phyloP scores from a whole-genome alignment of 352 stramenopile species.

The Plasmopara viticola region DNA sequence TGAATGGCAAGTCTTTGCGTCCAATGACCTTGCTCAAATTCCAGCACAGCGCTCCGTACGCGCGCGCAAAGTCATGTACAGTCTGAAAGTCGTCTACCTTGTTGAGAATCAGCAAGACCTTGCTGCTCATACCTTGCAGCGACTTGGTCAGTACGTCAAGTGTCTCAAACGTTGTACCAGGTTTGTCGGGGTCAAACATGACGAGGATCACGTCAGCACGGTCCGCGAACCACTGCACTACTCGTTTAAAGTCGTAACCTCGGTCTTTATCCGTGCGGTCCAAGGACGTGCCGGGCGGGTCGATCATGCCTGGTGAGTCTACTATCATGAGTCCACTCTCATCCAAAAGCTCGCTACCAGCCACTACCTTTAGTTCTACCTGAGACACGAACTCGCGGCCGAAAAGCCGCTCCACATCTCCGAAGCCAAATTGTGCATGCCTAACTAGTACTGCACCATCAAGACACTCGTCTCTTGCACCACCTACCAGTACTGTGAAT shows the following conservation, averaged over 20 bases:
- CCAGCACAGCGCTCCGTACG: conserved; percentile 83
- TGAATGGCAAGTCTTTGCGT: conserved; percentile 82
- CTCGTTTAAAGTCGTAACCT: conserved; percentile 83
- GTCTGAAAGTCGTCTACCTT: conserved; percentile 86
- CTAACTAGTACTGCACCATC: conserved; percentile 69
- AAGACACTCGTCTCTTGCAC: conserved; percentile 59
- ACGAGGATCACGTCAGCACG: conserved; percentile 81
- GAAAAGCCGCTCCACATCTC: conserved; percentile 75
- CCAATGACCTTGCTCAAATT: conserved; percentile 86
- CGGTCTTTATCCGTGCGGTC: conserved; percentile 67
- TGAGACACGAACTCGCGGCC: conserved; percentile 79
- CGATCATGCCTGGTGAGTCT: conserved; percentile 85
- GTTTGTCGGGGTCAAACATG: conserved; percentile 88
- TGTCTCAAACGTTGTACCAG: conserved; percentile 83
- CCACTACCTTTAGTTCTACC: conserved; percentile 80
- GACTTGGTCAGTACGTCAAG: conserved; percentile 81
- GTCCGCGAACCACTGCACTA: conserved; percentile 84
- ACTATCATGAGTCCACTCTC: conserved; percentile 80
- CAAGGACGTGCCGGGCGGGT: conserved; percentile 55
- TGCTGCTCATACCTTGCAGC: conserved; percentile 67
- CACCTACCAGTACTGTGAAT: conserved; percentile 76
- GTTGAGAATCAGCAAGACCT: conserved; percentile 82
- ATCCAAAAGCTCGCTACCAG: conserved; percentile 57
- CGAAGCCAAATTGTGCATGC: conserved; percentile 72
- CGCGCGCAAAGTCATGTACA: conserved; percentile 81